Percentiles rank a stretch among this genome's conserved stretches.
These are phyloP conservation scores for Alternaria sp. DNA, from an alignment of 2,329 filamentous ascomycete genomes.

Conservation along the genomic window DNA sequence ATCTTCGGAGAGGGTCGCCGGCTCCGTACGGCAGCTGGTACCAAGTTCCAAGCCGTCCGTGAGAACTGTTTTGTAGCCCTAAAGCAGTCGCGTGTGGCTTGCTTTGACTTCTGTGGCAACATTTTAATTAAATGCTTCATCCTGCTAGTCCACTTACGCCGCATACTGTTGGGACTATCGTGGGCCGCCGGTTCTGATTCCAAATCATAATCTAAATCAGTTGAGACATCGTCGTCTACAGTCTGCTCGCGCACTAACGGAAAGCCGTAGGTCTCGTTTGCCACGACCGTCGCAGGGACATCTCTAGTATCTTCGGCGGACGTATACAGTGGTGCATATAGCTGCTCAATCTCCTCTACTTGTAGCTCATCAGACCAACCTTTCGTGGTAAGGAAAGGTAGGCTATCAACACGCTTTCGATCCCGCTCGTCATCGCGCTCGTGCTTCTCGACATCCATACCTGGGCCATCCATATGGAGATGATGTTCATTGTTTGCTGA, in stretches of 20 bases:
- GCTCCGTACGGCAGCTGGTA: neutral
- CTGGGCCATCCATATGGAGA: neutral
- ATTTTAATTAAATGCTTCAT: neutral
- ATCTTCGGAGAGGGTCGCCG: neutral
- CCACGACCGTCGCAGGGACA: neutral
- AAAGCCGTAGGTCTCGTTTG: neutral
- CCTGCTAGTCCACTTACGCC: neutral
- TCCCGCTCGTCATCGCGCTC: neutral
- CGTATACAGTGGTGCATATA: neutral
- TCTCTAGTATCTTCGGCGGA: neutral
- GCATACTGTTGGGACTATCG: too few relatives aligned
- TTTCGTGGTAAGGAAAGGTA: neutral
- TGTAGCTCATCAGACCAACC: neutral
- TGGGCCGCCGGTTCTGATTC: neutral
- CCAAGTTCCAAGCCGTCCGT: conserved; percentile 5
- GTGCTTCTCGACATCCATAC: neutral
- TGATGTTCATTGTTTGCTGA: neutral
- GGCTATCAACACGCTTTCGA: neutral
- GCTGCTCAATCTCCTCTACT: neutral
- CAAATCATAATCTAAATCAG: neutral
- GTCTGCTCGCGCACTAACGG: neutral
- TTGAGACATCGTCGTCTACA: neutral
- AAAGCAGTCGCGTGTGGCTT: neutral
- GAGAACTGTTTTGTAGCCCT: conserved; percentile 6
- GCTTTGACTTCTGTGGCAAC: neutral